Percentiles rank a stretch among this genome's conserved stretches.
Evolutionary conservation across 78 protist genomes (phyloP).

Genomic region (Chrysochromulina parva): DNA sequence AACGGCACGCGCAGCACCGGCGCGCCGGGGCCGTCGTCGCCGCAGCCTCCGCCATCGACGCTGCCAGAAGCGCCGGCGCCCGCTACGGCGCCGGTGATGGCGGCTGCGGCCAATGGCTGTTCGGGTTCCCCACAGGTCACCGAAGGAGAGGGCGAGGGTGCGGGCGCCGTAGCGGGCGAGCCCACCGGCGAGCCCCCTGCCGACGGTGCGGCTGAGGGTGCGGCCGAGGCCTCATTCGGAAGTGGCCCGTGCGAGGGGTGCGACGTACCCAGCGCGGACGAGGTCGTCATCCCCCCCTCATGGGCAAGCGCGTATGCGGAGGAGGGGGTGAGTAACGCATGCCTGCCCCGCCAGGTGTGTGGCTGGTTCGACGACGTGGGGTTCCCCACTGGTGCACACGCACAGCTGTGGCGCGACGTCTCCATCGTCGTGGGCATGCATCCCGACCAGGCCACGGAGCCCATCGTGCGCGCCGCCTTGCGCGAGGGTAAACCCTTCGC

Average conservation of each 20-base stretch:
- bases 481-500: constrained; percentile 34
- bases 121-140: no score
- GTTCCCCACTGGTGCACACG: neutral
- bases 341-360: neutral
- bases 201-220: no score
- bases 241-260: no score
- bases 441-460: constrained; percentile 57
- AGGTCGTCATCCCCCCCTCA: no score
- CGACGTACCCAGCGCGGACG: no score
- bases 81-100: neutral
- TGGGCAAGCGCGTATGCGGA: no score
- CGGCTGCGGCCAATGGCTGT: no score
- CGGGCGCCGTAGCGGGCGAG: no score
- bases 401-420: neutral
- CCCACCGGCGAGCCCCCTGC: no score
- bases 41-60: neutral
- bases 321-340: no score
- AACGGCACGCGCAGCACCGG: neutral
- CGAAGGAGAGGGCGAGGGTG: no score
- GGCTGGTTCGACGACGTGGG: neutral
- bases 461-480: constrained; percentile 32
- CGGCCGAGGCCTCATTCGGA: no score
- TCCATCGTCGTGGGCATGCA: constrained; percentile 57
- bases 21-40: neutral
- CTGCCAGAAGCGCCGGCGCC: neutral